Base-by-base conservation (phyloP, 2,329 filamentous ascomycete species). In the Cercospora zeae-maydis region DNA sequence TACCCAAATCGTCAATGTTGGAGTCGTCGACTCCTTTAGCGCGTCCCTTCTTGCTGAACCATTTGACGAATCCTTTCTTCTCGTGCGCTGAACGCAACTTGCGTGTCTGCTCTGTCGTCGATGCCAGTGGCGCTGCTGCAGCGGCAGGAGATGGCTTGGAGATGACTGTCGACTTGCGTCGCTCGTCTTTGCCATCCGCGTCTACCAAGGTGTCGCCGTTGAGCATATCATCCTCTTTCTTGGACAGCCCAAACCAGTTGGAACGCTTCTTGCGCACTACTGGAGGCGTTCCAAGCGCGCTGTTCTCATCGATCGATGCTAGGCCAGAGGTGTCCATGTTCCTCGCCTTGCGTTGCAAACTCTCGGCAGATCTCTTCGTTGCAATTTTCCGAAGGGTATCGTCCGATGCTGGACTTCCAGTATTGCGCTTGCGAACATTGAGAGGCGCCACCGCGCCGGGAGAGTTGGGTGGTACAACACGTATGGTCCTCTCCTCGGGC, bases 381-480 rank as follows among this genome's bases (percentile, higher is more conserved):
- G 60, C 63, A 33, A 67, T 52, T 36, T 62, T 63, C 7, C 64
- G 45, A 11, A 62, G 45, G 5, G 61, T 57, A 21, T 63, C 59
- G 31, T 65, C 65, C 39, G 66, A 71, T 21, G 65, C 62, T 42
- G 69, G 70, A 69, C 37, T 75, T 69, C 71, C 16, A 70, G 65
- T 70, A 61, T 67, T 69, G 9, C 76, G 76, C 75, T 86, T 86
- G 53, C 82, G 80, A 45, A 87, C 82, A 54, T 81, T 83, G 51
- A 87, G 75, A 1, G 84, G 83, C 39, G 81, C 82, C 7, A 84
- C 76, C 5, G 77, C 78, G 3, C 75, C 78, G 9, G 80, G 71
- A 4, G 83, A 81, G 36, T 82, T 82, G 9, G 80, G 78, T 30
- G 82, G 79, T 2, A 88, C 84, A 66, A 87, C 76, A 11, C 86